Evolutionary conservation across 2,329 filamentous ascomycete species (phyloP), one percentile per base, ranked within the genome.

Genomic region (Ceratocystis smalleyi): DNA sequence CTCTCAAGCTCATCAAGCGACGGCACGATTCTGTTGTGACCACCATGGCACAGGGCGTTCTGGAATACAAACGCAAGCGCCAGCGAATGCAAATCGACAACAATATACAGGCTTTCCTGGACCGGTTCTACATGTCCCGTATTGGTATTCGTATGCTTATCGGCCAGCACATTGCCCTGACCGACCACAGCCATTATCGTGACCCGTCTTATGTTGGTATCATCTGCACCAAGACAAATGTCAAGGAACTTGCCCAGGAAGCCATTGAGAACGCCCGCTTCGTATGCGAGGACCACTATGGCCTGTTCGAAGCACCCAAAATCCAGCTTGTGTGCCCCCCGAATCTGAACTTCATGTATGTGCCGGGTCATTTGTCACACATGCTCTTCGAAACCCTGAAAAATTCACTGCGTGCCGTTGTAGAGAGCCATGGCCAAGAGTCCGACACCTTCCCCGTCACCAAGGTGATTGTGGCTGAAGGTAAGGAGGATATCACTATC

Each of bases 361-460:
- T 99, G 63, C 94, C 94, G 0, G 94, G 94, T n/a, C 94, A 99
- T 76, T 74, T 99, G 74, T 96, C 91, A 69, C 94, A 99, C 77
- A 99, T 99, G 94, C 87, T 99, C 62, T 99, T 99, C 75, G 94
- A 99, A 77, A 99, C 94, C 1, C 80, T 99, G 73, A 99, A 99
- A 79, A 99, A 99, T 80, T 96, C 91, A 64, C 81, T 99, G 69
- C 89, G 94, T 73, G 94, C 94, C 62, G 94, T 99, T 47, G 94
- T 99, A 65, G 94, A 99, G 77, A 89, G 85, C 17, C 91, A 97
- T 73, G 94, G 94, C 59, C 86, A 91, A 73, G 94, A 97, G 71
- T 95, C 94, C 75, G 89, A 97, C 69, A 89, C 92, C 61, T 99
- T 97, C 73, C 94, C 94, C 0, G 85, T 96, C 61, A 97, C 92